Base-by-base conservation (phyloP, 192 early-diverging fungal genomes). In the Backusella liffmaniae region DNA sequence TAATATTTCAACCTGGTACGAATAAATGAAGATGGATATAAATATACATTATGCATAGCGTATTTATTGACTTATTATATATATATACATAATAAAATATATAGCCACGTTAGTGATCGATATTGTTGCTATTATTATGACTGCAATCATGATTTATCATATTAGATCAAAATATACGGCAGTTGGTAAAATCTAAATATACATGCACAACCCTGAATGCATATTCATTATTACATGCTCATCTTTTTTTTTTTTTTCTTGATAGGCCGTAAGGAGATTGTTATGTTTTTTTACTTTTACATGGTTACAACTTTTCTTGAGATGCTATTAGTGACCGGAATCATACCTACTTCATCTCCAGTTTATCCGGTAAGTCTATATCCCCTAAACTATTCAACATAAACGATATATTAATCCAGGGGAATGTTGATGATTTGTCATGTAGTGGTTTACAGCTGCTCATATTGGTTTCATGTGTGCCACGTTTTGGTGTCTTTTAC, bases 81-180 rank as follows among this genome's bases (percentile, higher is more conserved):
- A 26, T 26, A 39, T 30, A 37, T 46, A 42, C 21, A 67, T 32
- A 32, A 32, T 32, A 3, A 32, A 32, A 32, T 32, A 32, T 32
- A 32, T 70, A 87, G 96, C 98, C 4, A 95, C 96, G 36, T 85
- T 99, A 39, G 94, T 99, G 59, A 95, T 98, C 73, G 93, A 98
- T 81, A 75, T 99, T 56, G 90, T 98, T 69, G 93, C 97, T 32
- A 82, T 99, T 74, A 79, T 95, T 75, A 99, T 99, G 98, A 95
- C 97, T 6, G 86, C 91, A 62, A 97, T 97, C 82, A 99, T 99
- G 98, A 98, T 99, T 80, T 94, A 93, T 77, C 97, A 99, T 83
- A 95, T 99, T 82, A 92, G 92, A 75, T 94, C 93, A 66, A 99
- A 99, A 87, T 98, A 97, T 86, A 99, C 98, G 13, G 98, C 98